Base-by-base conservation (phyloP, 140 eudicot genomes). In the Bidens hawaiensis region DNA sequence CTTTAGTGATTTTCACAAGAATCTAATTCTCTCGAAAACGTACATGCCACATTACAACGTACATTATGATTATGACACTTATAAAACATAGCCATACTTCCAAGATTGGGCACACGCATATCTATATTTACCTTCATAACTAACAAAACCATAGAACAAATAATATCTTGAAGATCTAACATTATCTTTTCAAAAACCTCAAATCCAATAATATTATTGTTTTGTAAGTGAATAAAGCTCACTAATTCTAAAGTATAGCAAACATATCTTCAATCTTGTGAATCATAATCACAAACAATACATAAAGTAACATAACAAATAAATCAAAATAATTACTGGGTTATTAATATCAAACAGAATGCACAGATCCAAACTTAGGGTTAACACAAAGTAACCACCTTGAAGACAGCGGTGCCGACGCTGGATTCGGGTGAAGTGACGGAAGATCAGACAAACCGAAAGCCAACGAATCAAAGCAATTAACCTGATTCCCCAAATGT, bases 361-460 rank as follows among this genome's bases (percentile, higher is more conserved):
- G 7, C 12, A 11, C 74, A 74, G 69, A 74, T 74, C 74, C 65
- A 60, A n/a, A n/a, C 67, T 41, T 49, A 67, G 74, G 74, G 64
- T 67, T 72, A 18, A 19, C 4, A 23, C 12, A 14, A 64, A 54
- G 45, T 28, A 60, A 26, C 69, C 67, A 90, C 97, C 95, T 86
- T 83, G 72, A 79, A 53, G n/a, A n/a, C n/a, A n/a, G n/a, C n/a
- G 41, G 82, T 52, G 46, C 83, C 41, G 11, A 79, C 3, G 34
- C 53, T 60, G 68, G 15, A 76, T 82, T 88, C 17, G 95, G 93
- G 67, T 96, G 95, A 62, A 91, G 82, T 24, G 69, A 38, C 2
- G 93, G 71, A 61, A 79, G 83, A 81, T 86, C 95, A 59, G 95
- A 78, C 49, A 81, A 80, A 17, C 73, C 79, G 34, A 78, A 71